Base-by-base conservation (phyloP, 345 rosid genomes). In the Rhizophora mangle region DNA sequence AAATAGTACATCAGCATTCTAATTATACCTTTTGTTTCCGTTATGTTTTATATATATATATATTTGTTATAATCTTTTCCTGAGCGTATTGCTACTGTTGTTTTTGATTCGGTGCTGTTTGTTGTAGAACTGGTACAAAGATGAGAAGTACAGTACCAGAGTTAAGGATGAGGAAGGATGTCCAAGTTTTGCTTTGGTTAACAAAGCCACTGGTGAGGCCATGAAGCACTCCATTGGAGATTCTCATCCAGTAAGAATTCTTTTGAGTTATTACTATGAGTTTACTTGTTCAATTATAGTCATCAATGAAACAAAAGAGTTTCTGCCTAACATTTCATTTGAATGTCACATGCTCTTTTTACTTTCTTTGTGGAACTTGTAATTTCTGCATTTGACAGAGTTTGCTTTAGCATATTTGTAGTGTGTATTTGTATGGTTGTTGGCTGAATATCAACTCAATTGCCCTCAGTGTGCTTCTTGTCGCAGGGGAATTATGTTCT, bases 161-260 rank as follows among this genome's bases (percentile, higher is more conserved):
- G 97, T 89, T 60, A 95, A 89, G 73, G 97, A 95, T 67, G 85
- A 74, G 69, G 97, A 85, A 26, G 96, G 97, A 6, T 78, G 22
- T 54, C 97, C 99, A 22, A 73, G 86, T 82, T 92, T 95, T 74
- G 72, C 96, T 74, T 81, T 95, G 68, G 91, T 95, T 20, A 95
- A 95, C 77, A 92, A 89, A 78, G 93, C 85, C 63, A 88, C 93
- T 62, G 93, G 96, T 64, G 84, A 86, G 81, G 99, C 96, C 60
- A 62, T 95, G 53, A 92, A 92, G 78, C 99, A 92, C 76, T 86
- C 96, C 22, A 62, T 79, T 37, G 99, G 93, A 80, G 93, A 72
- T 54, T 49, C 87, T 60, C 86, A 86, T 55, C 99, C 99, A 6
- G 99, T 95, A 86, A 92, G 88, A 68, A 19, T 20, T 62, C 63